A percentile compares a stretch with the other conserved stretches of the same genome.
Evolutionary conservation across 2,329 filamentous ascomycete genomes (phyloP).

Genomic region (Cytospora mali): DNA sequence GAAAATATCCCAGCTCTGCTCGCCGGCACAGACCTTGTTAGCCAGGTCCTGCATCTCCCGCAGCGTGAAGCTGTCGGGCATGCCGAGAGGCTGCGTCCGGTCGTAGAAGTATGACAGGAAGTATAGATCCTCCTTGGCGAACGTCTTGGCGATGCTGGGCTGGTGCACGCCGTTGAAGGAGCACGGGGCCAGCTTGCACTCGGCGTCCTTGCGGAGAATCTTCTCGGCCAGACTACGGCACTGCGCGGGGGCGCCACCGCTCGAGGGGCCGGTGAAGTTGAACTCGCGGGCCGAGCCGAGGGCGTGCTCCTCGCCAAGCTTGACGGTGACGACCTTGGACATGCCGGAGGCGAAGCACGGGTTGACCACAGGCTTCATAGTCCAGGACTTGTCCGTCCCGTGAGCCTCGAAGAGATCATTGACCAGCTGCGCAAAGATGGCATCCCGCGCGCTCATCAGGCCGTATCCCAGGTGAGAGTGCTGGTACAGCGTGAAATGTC

Average conservation of each 20-base stretch:
- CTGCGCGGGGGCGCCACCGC: slow-evolving; percentile 71
- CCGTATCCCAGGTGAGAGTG: slow-evolving; percentile 98
- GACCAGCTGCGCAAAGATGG: slow-evolving; percentile 77
- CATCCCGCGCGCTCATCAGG: slow-evolving; percentile 89
- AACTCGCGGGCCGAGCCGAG: slow-evolving; percentile 68
- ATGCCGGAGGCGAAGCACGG: slow-evolving; percentile 86
- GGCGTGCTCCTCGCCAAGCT: slow-evolving; percentile 65
- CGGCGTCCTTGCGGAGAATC: slow-evolving; percentile 83
- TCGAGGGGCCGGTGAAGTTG: slow-evolving; percentile 84
- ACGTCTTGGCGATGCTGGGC: slow-evolving; percentile 88
- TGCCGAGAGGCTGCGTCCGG: slow-evolving; percentile 88
- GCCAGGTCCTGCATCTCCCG: slow-evolving; percentile 87
- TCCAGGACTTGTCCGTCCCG: slow-evolving; percentile 64
- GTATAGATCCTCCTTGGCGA: slow-evolving; percentile 87
- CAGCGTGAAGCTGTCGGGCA: slow-evolving; percentile 97
- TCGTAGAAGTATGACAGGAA: slow-evolving; percentile 99
- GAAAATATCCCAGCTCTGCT: slow-evolving; percentile 78
- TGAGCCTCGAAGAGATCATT: slow-evolving; percentile 70
- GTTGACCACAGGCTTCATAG: slow-evolving; percentile 72
- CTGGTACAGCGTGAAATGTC: slow-evolving; percentile 91
- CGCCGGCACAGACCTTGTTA: slow-evolving; percentile 79
- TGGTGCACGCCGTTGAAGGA: slow-evolving; percentile 98
- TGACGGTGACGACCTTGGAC: slow-evolving; percentile 72
- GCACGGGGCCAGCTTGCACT: slow-evolving; percentile 85
- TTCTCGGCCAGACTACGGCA: slow-evolving; percentile 90